phyloP scores from a whole-genome alignment of 768 basidiomycete species.

The Nidularia pulvinata region DNA sequence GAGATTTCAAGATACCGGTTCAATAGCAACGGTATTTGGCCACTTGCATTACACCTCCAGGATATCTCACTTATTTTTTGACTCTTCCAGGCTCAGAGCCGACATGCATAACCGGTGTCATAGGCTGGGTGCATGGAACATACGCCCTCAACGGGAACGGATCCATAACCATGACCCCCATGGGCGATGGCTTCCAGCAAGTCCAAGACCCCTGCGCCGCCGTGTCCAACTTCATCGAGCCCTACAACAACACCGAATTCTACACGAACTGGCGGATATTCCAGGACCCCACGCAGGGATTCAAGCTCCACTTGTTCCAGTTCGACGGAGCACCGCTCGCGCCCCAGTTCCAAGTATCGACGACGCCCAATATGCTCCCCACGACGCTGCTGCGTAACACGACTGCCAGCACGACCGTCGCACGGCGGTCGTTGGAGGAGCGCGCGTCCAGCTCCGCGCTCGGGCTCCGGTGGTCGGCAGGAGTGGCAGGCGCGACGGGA shows the following conservation, averaged over 20 bases:
- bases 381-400: conserved; percentile 64
- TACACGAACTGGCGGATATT: conserved; percentile 72
- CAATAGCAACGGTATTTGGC: conserved; percentile 71
- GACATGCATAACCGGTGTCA: conserved; percentile 85
- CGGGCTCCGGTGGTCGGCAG: conserved; percentile 16
- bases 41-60: conserved; percentile 1
- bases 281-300: conserved; percentile 57
- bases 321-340: conserved; percentile 79
- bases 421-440: conserved; percentile 18
- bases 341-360: conserved; percentile 65
- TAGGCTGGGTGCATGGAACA: conserved; percentile 90
- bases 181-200: conserved; percentile 92
- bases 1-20: conserved; percentile 94
- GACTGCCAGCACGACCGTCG: conserved; percentile 18
- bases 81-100: conserved; percentile 68
- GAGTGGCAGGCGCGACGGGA: conserved; percentile 16
- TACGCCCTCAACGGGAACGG: conserved; percentile 73
- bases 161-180: conserved; percentile 72
- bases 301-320: conserved; percentile 75
- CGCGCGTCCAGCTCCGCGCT: conserved; percentile 17
- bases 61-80: not conserved
- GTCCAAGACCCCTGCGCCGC: conserved; percentile 94
- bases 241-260: conserved; percentile 77
- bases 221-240: conserved; percentile 82
- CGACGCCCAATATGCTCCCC: conserved; percentile 86